Percentiles rank a stretch among this genome's conserved stretches.
These are phyloP conservation scores for Medicago lupulina DNA, from an alignment of 306 rosid genomes.

Conservation along the genomic window DNA sequence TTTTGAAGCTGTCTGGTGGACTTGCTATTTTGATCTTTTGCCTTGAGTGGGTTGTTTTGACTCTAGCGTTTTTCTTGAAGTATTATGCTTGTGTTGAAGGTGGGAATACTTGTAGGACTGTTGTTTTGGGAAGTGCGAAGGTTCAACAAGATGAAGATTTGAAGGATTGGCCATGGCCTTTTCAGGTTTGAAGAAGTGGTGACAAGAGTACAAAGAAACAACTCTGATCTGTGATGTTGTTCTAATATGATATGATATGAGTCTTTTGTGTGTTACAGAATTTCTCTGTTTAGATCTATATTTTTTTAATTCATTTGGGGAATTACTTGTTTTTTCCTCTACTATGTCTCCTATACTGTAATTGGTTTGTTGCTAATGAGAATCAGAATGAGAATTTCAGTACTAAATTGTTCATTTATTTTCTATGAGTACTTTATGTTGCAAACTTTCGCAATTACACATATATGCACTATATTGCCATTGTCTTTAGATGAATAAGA, in stretches of 20 bases:
- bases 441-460: too few relatives aligned
- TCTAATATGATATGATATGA: not conserved
- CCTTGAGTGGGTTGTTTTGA: conserved; percentile 87
- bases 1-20: conserved; percentile 83
- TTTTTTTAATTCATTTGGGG: conserved; percentile 40
- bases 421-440: not conserved
- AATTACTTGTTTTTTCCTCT: conserved; percentile 18
- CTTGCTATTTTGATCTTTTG: conserved; percentile 70
- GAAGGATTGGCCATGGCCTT: conserved; percentile 97
- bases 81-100: conserved; percentile 71
- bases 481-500: too few relatives aligned
- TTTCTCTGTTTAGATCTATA: not conserved
- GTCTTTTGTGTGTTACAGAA: not conserved
- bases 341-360: not conserved
- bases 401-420: not conserved
- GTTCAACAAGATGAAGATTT: conserved; percentile 80
- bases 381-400: conserved; percentile 1
- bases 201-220: not conserved
- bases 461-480: too few relatives aligned
- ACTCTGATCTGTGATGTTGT: not conserved
- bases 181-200: conserved; percentile 51
- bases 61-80: conserved; percentile 80
- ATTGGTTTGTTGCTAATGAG: not conserved
- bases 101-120: conserved; percentile 29
- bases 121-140: conserved; percentile 62